Evolutionary conservation across 208 protist species (phyloP).

Genomic region (Leishmania mexicana): DNA sequence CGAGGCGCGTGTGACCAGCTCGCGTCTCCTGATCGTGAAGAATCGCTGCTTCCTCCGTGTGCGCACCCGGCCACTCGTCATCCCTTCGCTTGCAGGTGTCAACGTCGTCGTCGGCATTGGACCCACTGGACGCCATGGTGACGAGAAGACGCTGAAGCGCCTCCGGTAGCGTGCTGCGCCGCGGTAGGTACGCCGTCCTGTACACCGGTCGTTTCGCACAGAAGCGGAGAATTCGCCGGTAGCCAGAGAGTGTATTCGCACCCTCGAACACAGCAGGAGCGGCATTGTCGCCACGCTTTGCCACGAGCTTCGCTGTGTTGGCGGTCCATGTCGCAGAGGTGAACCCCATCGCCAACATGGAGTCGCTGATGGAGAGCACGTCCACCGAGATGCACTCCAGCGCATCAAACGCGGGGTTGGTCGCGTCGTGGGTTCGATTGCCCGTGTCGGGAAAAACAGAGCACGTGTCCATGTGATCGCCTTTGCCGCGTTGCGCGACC

Average conservation of each 20-base stretch:
- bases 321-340: constrained; percentile 15
- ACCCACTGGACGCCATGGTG: not conserved
- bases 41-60: not conserved
- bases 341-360: constrained; percentile 6
- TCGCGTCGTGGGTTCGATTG: not conserved
- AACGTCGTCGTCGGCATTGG: not conserved
- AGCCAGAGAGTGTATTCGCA: constrained; percentile 12
- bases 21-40: not conserved
- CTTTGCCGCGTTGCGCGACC: not conserved
- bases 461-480: not conserved
- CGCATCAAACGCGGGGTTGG: not conserved
- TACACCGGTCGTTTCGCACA: constrained; percentile 8
- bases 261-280: constrained; percentile 8
- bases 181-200: constrained; percentile 3
- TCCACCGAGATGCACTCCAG: constrained; percentile 1
- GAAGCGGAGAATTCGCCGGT: constrained; percentile 20
- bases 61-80: not conserved
- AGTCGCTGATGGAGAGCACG: constrained; percentile 18
- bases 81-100: not conserved
- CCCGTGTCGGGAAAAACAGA: not conserved
- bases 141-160: not conserved
- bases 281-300: not conserved
- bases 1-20: not conserved
- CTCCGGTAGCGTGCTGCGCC: not conserved
- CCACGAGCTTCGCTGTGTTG: constrained; percentile 1